Evolutionary conservation across 78 protist genomes (phyloP).

Genomic region (Dictyostelium capitatum): DNA sequence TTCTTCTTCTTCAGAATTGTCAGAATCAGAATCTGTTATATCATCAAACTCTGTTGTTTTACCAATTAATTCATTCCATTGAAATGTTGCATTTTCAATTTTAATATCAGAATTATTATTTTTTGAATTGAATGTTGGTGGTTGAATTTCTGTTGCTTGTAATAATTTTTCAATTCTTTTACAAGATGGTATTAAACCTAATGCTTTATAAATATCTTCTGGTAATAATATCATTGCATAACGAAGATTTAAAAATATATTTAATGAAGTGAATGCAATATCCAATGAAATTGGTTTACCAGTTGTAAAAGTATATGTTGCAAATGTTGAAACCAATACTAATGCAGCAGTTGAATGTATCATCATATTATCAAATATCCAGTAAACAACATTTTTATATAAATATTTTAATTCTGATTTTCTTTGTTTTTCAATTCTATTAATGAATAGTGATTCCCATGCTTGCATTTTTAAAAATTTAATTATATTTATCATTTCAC

Average conservation of each 20-base stretch:
- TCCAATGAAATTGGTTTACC: slow-evolving; percentile 35
- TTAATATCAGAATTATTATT: background rate
- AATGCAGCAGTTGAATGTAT: slow-evolving; percentile 24
- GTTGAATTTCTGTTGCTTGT: background rate
- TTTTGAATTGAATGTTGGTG: background rate
- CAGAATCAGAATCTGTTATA: background rate
- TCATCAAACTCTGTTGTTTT: background rate
- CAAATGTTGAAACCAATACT: slow-evolving; percentile 45
- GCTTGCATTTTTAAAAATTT: slow-evolving; percentile 46
- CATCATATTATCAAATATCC: slow-evolving; percentile 10
- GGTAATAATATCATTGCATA: slow-evolving; percentile 32
- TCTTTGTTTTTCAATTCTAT: slow-evolving; percentile 14
- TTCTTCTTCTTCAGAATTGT: background rate
- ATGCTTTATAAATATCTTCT: slow-evolving; percentile 2
- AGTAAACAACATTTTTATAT: background rate
- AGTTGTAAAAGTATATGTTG: background rate
- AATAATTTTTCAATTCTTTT: slow-evolving; percentile 29
- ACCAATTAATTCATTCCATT: slow-evolving; percentile 3
- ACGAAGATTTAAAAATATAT: slow-evolving; percentile 39
- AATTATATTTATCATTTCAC: slow-evolving; percentile 32
- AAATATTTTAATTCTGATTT: background rate
- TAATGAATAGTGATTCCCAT: slow-evolving; percentile 45
- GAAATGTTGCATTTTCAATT: background rate
- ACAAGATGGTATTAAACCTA: slow-evolving; percentile 3
- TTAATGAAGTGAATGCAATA: slow-evolving; percentile 42